phyloP scores from a whole-genome alignment of 2,329 filamentous ascomycete species.

The Cercospora sesami region DNA sequence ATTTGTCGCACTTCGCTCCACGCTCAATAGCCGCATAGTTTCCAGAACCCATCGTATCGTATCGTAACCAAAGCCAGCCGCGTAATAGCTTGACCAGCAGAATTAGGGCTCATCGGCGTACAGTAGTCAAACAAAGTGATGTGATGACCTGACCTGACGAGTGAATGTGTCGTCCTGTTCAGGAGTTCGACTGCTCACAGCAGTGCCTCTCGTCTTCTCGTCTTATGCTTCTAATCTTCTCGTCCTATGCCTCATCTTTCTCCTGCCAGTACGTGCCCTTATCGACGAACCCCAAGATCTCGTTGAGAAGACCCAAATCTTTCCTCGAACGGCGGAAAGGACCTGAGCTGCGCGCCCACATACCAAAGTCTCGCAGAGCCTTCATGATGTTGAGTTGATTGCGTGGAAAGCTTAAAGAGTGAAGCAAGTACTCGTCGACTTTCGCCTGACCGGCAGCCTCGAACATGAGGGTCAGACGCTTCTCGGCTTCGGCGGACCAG shows the following conservation, averaged over 20 bases:
- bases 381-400: conserved; percentile 16
- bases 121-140: background rate
- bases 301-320: conserved; percentile 22
- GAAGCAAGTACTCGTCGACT: conserved; percentile 15
- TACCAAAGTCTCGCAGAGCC: conserved; percentile 20
- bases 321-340: conserved; percentile 16
- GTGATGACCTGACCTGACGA: background rate
- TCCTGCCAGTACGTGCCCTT: conserved; percentile 25
- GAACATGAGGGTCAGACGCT: conserved; percentile 18
- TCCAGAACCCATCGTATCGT: background rate
- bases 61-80: background rate
- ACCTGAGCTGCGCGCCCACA: conserved; percentile 13
- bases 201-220: background rate
- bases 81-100: background rate
- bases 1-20: background rate
- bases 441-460: conserved; percentile 16
- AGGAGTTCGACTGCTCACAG: background rate
- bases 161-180: background rate
- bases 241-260: background rate
- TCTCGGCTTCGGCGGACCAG: conserved; percentile 22
- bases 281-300: conserved; percentile 25
- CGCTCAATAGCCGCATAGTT: background rate
- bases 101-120: background rate
- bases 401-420: conserved; percentile 18
- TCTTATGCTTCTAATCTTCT: background rate